Conservation (phyloP, 2,329 filamentous ascomycete species). For the Fusarium veterinarium region DNA sequence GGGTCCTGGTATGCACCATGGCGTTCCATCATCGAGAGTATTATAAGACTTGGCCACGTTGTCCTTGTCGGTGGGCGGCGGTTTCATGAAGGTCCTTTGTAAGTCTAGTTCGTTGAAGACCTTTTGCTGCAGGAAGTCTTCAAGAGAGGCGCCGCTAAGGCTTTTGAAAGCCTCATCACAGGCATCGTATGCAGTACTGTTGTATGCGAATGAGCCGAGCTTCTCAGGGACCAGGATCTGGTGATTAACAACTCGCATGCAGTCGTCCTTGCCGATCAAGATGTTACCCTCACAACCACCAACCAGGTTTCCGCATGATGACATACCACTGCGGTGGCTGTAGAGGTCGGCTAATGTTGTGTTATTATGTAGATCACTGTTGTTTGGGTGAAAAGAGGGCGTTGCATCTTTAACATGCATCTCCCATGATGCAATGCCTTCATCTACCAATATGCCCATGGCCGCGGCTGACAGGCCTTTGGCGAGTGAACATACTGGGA, state of each 20-base stretch:
- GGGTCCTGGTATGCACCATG: background rate
- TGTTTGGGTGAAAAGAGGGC: background rate
- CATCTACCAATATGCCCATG: background rate
- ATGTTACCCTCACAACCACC: background rate
- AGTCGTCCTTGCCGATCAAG: background rate
- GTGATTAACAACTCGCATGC: background rate
- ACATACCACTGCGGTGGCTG: background rate
- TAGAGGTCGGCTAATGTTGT: background rate
- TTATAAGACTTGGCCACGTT: background rate
- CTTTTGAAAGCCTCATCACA: background rate
- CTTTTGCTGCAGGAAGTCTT: background rate
- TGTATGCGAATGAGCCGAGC: background rate
- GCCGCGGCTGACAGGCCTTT: background rate
- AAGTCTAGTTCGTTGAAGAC: background rate
- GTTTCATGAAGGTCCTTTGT: background rate
- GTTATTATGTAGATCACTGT: background rate
- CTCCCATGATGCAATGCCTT: background rate
- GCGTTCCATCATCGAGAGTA: background rate
- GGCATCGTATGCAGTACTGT: background rate
- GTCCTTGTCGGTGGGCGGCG: background rate
- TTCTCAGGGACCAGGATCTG: background rate
- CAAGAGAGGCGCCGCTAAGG: background rate
- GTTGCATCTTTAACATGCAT: background rate
- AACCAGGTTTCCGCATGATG: background rate
- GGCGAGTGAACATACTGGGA: background rate